These are phyloP conservation scores for Dothideomycetidae sp. DNA, from an alignment of 2,329 filamentous ascomycete genomes.

Conservation along the genomic window DNA sequence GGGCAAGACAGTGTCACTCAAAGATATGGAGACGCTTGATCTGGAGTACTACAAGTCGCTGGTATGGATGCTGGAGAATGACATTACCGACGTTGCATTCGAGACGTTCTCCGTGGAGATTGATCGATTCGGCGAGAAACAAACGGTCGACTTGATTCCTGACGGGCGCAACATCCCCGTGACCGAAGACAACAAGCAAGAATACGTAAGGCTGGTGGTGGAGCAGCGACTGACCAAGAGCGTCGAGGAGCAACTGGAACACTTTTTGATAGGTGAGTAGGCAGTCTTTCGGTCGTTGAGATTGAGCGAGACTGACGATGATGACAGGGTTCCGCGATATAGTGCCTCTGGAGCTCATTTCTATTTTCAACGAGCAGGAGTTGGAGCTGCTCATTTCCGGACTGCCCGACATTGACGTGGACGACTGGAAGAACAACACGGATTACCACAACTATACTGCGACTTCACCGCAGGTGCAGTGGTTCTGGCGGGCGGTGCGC, in stretches of 20 bases:
- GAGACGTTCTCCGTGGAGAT: slow-evolving; percentile 93
- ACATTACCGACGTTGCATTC: slow-evolving; percentile 94
- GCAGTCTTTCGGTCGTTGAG: slow-evolving; percentile 25
- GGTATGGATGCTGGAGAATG: slow-evolving; percentile 96
- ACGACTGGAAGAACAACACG: slow-evolving; percentile 98
- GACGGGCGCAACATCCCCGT: slow-evolving; percentile 85
- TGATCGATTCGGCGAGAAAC: slow-evolving; percentile 82
- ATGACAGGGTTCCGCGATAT: slow-evolving; percentile 83
- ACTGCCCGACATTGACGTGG: slow-evolving; percentile 89
- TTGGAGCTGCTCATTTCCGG: slow-evolving; percentile 92
- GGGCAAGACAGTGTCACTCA: slow-evolving; percentile 86
- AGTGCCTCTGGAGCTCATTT: slow-evolving; percentile 81
- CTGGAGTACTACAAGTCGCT: slow-evolving; percentile 98
- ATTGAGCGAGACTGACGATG: slow-evolving; percentile 5
- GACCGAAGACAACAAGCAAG: slow-evolving; percentile 96
- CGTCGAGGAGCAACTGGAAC: slow-evolving; percentile 84
- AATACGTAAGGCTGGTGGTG: slow-evolving; percentile 87
- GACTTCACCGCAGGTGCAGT: slow-evolving; percentile 91
- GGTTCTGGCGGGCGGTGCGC: slow-evolving; percentile 97
- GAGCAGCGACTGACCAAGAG: slow-evolving; percentile 87
- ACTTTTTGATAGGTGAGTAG: slow-evolving; percentile 48
- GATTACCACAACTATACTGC: slow-evolving; percentile 97
- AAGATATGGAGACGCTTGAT: slow-evolving; percentile 98
- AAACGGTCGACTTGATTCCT: slow-evolving; percentile 71
- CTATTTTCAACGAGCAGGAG: slow-evolving; percentile 98